A percentile compares a stretch with the other conserved stretches of the same genome.
Evolutionary conservation across 495 filamentous ascomycete genomes (phyloP).

Genomic region (Aspergillus diversus): DNA sequence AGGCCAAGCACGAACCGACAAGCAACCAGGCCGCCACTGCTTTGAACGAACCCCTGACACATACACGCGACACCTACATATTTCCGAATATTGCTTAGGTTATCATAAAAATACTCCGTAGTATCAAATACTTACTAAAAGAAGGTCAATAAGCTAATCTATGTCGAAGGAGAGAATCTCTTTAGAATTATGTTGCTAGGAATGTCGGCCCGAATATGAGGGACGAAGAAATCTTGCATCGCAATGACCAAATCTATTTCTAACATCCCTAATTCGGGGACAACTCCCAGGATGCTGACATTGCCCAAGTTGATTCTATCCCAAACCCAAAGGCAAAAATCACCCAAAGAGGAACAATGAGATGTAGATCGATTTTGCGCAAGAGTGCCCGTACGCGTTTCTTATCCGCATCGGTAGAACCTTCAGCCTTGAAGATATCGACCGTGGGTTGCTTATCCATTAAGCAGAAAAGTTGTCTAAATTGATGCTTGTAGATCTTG

Average conservation of each 20-base stretch:
- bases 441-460: too few species aligned
- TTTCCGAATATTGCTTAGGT: neutral
- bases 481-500: too few species aligned
- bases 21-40: conserved; percentile 48
- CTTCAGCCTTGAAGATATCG: too few species aligned
- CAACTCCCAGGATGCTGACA: neutral
- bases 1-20: conserved; percentile 56
- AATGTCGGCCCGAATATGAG: conserved; percentile 65
- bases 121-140: conserved; percentile 49
- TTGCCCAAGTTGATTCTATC: neutral
- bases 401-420: too few species aligned
- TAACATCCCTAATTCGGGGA: conserved; percentile 24
- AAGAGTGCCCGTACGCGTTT: too few species aligned
- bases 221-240: conserved; percentile 63
- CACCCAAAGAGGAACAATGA: too few species aligned
- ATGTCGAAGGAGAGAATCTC: conserved; percentile 60
- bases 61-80: conserved; percentile 39
- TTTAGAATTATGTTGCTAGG: conserved; percentile 66
- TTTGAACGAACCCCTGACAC: conserved; percentile 48
- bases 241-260: conserved; percentile 47
- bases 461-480: too few species aligned
- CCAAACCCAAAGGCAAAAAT: too few species aligned
- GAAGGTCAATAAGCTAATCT: conserved; percentile 51
- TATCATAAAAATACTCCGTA: neutral
- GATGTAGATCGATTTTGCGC: too few species aligned